These are phyloP conservation scores for Citrullus colocynthis DNA, from an alignment of 306 rosid genomes.

Conservation along the genomic window DNA sequence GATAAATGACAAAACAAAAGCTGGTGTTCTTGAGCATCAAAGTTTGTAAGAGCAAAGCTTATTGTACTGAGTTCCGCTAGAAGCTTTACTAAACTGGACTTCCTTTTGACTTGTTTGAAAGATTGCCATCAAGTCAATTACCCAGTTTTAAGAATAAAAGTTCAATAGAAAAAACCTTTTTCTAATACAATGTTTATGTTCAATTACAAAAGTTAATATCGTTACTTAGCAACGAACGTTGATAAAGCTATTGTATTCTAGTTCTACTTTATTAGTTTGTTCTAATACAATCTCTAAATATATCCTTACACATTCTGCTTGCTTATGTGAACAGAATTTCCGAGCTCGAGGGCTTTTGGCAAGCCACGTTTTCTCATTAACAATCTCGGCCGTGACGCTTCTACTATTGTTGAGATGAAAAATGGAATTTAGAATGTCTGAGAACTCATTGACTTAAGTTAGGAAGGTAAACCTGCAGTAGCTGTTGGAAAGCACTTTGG, in stretches of 20 bases:
- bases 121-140: neutral
- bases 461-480: neutral
- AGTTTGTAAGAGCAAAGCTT: neutral
- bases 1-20: neutral
- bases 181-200: neutral
- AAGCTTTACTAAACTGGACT: neutral
- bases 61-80: neutral
- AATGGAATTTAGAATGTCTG: neutral
- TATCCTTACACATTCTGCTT: neutral
- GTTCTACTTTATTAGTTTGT: neutral
- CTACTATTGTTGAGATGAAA: conserved; percentile 5
- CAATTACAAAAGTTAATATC: neutral
- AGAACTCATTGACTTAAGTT: neutral
- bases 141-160: neutral
- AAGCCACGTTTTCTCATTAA: neutral
- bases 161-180: neutral
- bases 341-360: neutral
- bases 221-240: neutral
- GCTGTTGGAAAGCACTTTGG: neutral
- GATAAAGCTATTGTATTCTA: neutral
- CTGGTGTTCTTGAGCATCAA: neutral
- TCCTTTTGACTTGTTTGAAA: neutral
- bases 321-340: neutral
- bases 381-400: neutral
- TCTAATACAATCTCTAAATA: neutral